Base-by-base conservation (phyloP, 805 yeast species). In the Metschnikowia hibisci region DNA sequence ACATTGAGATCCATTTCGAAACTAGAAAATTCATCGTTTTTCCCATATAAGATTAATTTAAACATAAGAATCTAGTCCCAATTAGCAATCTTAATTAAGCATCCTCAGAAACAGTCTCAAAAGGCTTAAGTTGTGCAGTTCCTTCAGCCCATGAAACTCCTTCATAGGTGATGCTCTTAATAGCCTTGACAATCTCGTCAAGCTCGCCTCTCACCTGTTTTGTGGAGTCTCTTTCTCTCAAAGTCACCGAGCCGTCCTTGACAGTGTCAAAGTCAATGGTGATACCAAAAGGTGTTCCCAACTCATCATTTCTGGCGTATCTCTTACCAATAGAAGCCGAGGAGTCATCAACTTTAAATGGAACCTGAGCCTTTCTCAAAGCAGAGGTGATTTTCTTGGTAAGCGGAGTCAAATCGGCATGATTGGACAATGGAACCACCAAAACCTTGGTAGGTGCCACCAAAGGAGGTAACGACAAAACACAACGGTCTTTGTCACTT, bases 371-470 rank as follows among this genome's bases (percentile, higher is more conserved):
- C 51, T 74, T 69, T 68, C 93, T 88, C 63, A 93, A 80, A 48
- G 71, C 71, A 46, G 78, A 71, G 42, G 91, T 79, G 43, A 93
- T 82, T 50, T 78, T 70, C 58, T 80, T 75, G 39, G 87, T 77
- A 41, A 86, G 75, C 37, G 96, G 95, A 47, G 76, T 79, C 63
- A 93, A 77, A 52, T 82, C 86, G 43, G 84, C 80, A 63, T 88
- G 84, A 66, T 81, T 82, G 41, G 96, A 88, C 61, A 93, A 77
- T 55, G 99, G 99, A 43, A 91, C 98, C 44, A 93, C 78, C 51
- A 93, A 75, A 16, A 91, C 99, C 76, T 93, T 93, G 43, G 97
- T 90, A 64, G 99, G 99, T 3, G 99, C 97, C 52, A 93, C 96
- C 46, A 83, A 66, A 41, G 99, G 98, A 52, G 93, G 89, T 75